Evolutionary conservation across 2,329 filamentous ascomycete genomes (phyloP), one percentile per base, ranked within the genome.

Genomic region (Sporothrix sp.): DNA sequence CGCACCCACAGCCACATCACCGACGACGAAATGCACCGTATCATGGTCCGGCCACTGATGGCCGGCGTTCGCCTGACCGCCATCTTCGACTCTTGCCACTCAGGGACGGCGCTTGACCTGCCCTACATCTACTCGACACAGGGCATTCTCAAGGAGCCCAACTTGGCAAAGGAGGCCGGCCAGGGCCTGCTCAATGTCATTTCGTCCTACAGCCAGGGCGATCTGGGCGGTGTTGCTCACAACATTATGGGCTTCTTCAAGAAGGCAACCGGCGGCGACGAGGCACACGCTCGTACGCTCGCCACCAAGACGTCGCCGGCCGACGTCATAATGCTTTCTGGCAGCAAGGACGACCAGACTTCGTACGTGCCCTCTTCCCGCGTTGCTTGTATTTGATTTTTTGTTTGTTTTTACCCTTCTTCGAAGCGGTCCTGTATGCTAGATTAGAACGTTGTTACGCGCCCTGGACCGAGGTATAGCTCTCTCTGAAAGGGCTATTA

Each of bases 281-380:
- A 93, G 58, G 80, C 84, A 32, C 83, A 84, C 16, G 78, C 94
- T 68, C 82, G 81, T 65, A 87, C 90, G 56, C 75, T 87, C 64
- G 78, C 85, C 58, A 97, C 91, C 37, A 94, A 94, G 71, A 97
- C 93, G 14, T 93, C 85, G 50, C 84, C 90, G 1, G 93, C 93
- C 36, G 93, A 98, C 67, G 93, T 98, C 28, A 81, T 98, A 64
- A 95, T 96, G 87, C 95, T 90, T 85, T 95, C 87, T 54, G 93
- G 93, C 52, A 94, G 87, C 71, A 96, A 95, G 69, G 93, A 98
- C 64, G 81, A 84, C 55, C 93, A 97, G 69, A 98, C 93, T 58
- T 90, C 85, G 83, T 84, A 70, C 66, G 78, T 79, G 62, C 59
- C 62, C 56, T 30, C 30, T 56, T 51, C 37, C 49, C 18, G 21